Conservation (phyloP, 2,329 filamentous ascomycete species). For the Colletotrichum neosansevieriae region DNA sequence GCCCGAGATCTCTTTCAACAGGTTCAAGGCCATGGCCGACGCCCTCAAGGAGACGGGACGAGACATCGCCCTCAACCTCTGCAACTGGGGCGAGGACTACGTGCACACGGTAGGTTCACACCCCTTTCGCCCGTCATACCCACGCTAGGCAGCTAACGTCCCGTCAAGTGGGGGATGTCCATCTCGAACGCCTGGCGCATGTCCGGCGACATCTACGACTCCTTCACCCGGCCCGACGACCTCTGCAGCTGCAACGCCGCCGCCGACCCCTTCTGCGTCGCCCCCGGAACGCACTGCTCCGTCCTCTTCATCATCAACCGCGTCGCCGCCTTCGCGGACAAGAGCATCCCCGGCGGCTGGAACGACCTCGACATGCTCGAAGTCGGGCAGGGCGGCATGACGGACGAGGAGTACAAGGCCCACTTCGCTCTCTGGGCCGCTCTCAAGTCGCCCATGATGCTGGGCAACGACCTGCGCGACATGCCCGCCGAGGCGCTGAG, state of each 20-base stretch:
- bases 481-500: conserved; percentile 40
- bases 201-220: conserved; percentile 50
- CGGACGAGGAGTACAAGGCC: conserved; percentile 54
- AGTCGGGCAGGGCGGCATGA: conserved; percentile 53
- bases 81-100: conserved; percentile 51
- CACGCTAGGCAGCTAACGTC: conserved; percentile 2
- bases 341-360: conserved; percentile 39
- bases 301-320: conserved; percentile 47
- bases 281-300: conserved; percentile 45
- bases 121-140: not conserved
- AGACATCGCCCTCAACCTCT: conserved; percentile 49
- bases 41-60: conserved; percentile 49
- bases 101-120: conserved; percentile 33
- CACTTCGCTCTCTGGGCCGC: conserved; percentile 62
- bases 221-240: conserved; percentile 49
- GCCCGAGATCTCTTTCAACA: conserved; percentile 45
- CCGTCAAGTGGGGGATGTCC: conserved; percentile 45
- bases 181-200: conserved; percentile 51
- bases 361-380: conserved; percentile 58
- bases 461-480: conserved; percentile 53
- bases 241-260: conserved; percentile 48
- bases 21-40: conserved; percentile 50
- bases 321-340: conserved; percentile 41
- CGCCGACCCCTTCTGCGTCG: conserved; percentile 43
- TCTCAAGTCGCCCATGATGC: conserved; percentile 59